Evolutionary conservation across 163 green algal species (phyloP).

Genomic region (Volvox carteri): DNA sequence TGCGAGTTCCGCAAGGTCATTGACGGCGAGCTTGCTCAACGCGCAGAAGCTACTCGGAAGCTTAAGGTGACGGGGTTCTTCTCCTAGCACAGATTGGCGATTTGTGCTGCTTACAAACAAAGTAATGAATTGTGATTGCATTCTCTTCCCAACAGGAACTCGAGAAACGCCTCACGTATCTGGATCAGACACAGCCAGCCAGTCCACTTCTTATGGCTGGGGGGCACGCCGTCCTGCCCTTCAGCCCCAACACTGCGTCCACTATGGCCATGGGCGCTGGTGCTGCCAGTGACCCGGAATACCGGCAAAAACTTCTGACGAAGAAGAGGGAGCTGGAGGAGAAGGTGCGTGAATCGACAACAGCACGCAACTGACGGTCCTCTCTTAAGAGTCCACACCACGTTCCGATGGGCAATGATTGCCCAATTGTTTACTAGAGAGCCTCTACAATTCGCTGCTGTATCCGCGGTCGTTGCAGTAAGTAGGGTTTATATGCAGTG

Average conservation of each 20-base stretch:
- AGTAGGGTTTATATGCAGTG: no score
- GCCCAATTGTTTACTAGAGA: no score
- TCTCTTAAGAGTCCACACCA: no score
- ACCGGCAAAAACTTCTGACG: conserved; percentile 55
- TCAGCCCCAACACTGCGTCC: conserved; percentile 10
- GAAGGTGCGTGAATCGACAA: conserved; percentile 52
- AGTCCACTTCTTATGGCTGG: conserved; percentile 60
- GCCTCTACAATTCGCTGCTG: no score
- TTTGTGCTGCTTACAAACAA: no score
- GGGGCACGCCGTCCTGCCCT: not conserved
- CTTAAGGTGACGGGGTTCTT: conserved; percentile 70
- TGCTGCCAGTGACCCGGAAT: not conserved
- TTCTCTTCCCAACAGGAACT: conserved; percentile 58
- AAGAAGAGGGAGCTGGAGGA: conserved; percentile 55
- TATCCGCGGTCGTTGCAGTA: no score
- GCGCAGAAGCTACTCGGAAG: conserved; percentile 75
- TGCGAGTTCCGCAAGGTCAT: conserved; percentile 79
- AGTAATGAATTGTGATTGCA: no score
- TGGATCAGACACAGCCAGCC: conserved; percentile 60
- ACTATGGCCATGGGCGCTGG: not conserved
- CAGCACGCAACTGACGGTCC: no score
- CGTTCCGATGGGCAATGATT: no score
- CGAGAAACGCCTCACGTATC: conserved; percentile 79
- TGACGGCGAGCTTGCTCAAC: conserved; percentile 86
- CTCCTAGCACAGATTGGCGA: no score